Base-by-base conservation (phyloP, 257 asterid species). In the Phtheirospermum japonicum region DNA sequence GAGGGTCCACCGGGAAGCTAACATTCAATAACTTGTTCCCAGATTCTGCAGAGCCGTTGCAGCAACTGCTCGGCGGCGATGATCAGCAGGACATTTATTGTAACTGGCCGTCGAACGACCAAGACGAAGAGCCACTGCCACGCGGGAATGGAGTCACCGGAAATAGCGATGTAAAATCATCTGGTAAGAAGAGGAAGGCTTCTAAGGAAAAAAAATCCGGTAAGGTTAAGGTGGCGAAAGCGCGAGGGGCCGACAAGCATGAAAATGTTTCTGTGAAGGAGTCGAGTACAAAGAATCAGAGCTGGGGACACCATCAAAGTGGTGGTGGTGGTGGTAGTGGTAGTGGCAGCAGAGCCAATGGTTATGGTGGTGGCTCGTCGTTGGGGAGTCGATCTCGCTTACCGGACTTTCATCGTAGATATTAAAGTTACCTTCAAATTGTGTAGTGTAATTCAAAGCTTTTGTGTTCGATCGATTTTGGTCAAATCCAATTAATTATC, bases 71-170 rank as follows among this genome's bases (percentile, higher is more conserved):
- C 45, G 75, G 64, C 45, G 75, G 64, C 3, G 78, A 72, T 50
- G 78, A 75, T 40, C 78, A 65, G 31, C 87, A 72, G 71, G 95
- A 82, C 51, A 78, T 89, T 14, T 82, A 79, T 28, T 83, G 85
- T 66, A 89, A 93, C 69, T 87, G 99, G 99, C 72, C 68, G 30
- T 31, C 77, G 16, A 69, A 75, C 36, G 85, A 89, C 20, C 84
- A 77, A 11, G 89, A 87, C 4, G 95, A 91, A 32, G 94, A 81
- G 67, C 79, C 91, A 54, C 84, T 87, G 23, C 94, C 96, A 4
- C 85, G 92, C 2, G 83, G 77, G 54, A 74, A 71, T 40, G 74
- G 78, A 9, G 59, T 33, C 37, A 58, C 68, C 8, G 66, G 28
- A 7, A 67, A 65, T 5, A 52, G 63, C 19, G 73, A 54, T 4